phyloP scores from a whole-genome alignment of 1,139 yeast genomes.

The Candida pseudocylindracea region DNA sequence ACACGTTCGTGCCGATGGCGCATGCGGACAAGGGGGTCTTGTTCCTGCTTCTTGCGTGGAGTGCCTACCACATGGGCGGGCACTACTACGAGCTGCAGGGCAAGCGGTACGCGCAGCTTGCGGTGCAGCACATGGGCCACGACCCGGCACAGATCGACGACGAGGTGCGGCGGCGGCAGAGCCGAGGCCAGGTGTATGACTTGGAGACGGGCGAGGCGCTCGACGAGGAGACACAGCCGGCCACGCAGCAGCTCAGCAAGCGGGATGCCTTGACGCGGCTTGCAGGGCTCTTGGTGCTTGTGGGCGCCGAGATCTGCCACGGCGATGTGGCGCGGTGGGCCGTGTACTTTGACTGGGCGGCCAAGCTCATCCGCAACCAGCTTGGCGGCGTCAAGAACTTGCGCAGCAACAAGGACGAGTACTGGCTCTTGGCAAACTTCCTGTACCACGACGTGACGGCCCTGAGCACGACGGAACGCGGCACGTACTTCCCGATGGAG shows the following conservation, averaged over 20 bases:
- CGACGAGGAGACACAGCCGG: neutral
- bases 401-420: conserved; percentile 30
- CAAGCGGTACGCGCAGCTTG: conserved; percentile 18
- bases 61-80: conserved; percentile 41
- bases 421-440: conserved; percentile 62
- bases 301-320: conserved; percentile 54
- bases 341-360: conserved; percentile 35
- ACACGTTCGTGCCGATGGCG: conserved; percentile 64
- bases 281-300: conserved; percentile 42
- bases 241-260: conserved; percentile 1
- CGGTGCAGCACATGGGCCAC: conserved; percentile 18
- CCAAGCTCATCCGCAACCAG: conserved; percentile 26
- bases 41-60: conserved; percentile 56
- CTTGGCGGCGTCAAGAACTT: conserved; percentile 34
- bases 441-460: conserved; percentile 67
- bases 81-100: conserved; percentile 18
- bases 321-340: conserved; percentile 62
- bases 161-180: too few relatives aligned
- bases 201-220: neutral
- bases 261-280: conserved; percentile 15
- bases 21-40: conserved; percentile 44
- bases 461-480: conserved; percentile 29
- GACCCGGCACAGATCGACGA: neutral
- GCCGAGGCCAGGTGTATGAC: neutral
- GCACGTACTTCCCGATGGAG: conserved; percentile 30